Conservation (phyloP, 1,139 yeast species). For the Suhomyces guaymorum region DNA sequence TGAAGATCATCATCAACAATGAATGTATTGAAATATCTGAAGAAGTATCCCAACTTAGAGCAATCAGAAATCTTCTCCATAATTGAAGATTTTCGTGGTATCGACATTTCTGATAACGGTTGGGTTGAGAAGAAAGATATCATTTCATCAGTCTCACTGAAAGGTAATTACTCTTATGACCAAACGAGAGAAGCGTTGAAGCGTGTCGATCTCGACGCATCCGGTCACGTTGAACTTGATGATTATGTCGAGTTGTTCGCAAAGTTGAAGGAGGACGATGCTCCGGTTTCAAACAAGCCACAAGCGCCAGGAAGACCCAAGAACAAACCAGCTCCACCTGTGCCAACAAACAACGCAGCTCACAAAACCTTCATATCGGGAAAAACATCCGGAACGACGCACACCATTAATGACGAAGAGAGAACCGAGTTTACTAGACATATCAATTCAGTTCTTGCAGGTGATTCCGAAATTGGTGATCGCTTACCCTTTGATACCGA, state of each 20-base stretch:
- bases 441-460: slow-evolving; percentile 86
- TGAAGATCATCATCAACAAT: slow-evolving; percentile 21
- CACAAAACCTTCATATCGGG: slow-evolving; percentile 81
- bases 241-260: slow-evolving; percentile 89
- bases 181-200: slow-evolving; percentile 92
- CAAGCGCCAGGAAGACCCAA: slow-evolving; percentile 18
- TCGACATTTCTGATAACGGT: slow-evolving; percentile 93
- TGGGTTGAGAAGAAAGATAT: slow-evolving; percentile 91
- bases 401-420: slow-evolving; percentile 96
- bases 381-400: slow-evolving; percentile 88
- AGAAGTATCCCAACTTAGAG: slow-evolving; percentile 79
- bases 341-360: slow-evolving; percentile 50
- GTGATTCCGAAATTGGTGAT: slow-evolving; percentile 84
- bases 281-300: slow-evolving; percentile 24
- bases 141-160: slow-evolving; percentile 75
- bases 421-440: slow-evolving; percentile 94
- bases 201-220: slow-evolving; percentile 88
- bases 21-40: slow-evolving; percentile 60
- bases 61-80: slow-evolving; percentile 85
- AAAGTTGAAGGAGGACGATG: slow-evolving; percentile 53
- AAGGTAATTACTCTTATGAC: slow-evolving; percentile 83
- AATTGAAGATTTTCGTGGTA: slow-evolving; percentile 72
- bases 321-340: slow-evolving; percentile 32
- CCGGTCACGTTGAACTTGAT: slow-evolving; percentile 95
- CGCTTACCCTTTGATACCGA: slow-evolving; percentile 92